Evolutionary conservation across 306 rosid species (phyloP).

Genomic region (Cercis canadensis): DNA sequence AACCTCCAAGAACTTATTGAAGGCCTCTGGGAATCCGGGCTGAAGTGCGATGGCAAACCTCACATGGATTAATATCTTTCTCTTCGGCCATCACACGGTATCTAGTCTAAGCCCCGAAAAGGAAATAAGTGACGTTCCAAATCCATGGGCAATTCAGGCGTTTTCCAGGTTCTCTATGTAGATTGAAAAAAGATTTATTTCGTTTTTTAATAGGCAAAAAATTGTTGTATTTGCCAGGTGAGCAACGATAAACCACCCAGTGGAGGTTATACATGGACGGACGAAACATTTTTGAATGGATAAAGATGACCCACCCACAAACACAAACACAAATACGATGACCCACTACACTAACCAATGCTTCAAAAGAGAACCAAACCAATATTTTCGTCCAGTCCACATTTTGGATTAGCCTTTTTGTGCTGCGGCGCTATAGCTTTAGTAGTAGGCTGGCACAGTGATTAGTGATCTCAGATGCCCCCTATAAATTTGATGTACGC

Average conservation of each 20-base stretch:
- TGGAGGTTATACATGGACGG: conserved; percentile 48
- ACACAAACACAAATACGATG: not conserved
- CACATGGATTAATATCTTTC: too few relatives aligned
- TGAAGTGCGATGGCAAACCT: too few relatives aligned
- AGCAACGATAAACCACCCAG: conserved; percentile 55
- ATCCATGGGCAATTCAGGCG: not conserved
- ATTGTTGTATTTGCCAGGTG: conserved; percentile 19
- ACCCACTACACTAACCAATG: not conserved
- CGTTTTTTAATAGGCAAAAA: not conserved
- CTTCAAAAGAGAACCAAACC: not conserved
- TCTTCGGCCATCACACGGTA: too few relatives aligned
- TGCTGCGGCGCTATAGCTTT: not conserved
- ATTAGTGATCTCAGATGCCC: conserved; percentile 15
- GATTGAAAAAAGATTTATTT: not conserved
- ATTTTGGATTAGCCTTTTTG: conserved; percentile 14
- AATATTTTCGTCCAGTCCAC: not conserved
- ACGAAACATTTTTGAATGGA: conserved; percentile 46
- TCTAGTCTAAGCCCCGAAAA: too few relatives aligned
- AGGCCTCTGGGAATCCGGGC: too few relatives aligned
- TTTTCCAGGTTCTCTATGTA: too few relatives aligned
- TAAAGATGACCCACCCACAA: conserved; percentile 38
- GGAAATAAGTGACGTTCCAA: not conserved
- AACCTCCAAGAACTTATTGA: too few relatives aligned
- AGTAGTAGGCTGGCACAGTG: not conserved
- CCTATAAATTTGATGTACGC: conserved; percentile 47